phyloP scores from a whole-genome alignment of 1,139 yeast genomes.

The Geotrichum restrictum region DNA sequence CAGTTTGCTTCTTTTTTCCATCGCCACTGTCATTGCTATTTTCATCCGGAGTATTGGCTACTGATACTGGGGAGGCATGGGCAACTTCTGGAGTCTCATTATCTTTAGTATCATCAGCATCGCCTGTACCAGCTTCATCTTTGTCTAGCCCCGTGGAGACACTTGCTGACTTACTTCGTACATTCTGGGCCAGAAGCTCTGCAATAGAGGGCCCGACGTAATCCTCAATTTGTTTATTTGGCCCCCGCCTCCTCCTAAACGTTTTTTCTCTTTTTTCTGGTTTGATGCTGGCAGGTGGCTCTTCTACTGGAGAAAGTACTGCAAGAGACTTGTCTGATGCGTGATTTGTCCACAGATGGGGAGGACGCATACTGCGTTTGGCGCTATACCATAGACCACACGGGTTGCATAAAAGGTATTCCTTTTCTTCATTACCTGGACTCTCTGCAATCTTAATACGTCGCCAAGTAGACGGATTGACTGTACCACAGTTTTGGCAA shows the following conservation, averaged over 20 bases:
- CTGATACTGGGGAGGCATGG: neutral
- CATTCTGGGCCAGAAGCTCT: constrained; percentile 14
- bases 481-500: constrained; percentile 41
- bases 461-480: constrained; percentile 40
- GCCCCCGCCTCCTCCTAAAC: constrained; percentile 10
- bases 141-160: neutral
- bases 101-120: neutral
- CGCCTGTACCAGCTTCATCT: neutral
- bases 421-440: constrained; percentile 21
- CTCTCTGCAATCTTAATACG: constrained; percentile 22
- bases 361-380: constrained; percentile 38
- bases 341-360: constrained; percentile 13
- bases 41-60: constrained; percentile 4
- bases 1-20: neutral
- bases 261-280: constrained; percentile 13
- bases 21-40: neutral
- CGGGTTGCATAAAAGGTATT: constrained; percentile 36
- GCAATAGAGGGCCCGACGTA: constrained; percentile 20
- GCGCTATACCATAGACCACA: constrained; percentile 39
- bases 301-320: constrained; percentile 4
- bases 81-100: neutral
- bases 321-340: neutral
- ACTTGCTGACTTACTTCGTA: constrained; percentile 4
- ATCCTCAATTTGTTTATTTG: constrained; percentile 14
- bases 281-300: neutral